Base-by-base conservation (phyloP, 2,329 filamentous ascomycete genomes). In the Neobulgaria alba region DNA sequence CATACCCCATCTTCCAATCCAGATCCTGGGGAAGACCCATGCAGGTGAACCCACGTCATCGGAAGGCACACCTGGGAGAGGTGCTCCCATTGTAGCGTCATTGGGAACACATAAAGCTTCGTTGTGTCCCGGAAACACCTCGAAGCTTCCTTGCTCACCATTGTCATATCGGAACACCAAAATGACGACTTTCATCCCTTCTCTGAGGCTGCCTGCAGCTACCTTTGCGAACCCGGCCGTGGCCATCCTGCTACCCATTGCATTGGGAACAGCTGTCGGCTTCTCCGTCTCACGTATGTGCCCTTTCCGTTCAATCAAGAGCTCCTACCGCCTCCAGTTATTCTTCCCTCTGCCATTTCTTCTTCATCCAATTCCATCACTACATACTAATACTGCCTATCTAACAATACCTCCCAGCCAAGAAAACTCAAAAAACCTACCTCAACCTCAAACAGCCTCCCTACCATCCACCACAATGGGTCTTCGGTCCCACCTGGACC, bases 171-270 rank as follows among this genome's bases (percentile, higher is more conserved):
- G 43, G 26, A 42, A 42, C 44, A 38, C 43, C 61, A 71, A 47
- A 33, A 93, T 92, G 85, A 89, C 84, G 9, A 79, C 84, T 47
- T 82, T 83, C 61, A 77, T 92, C 45, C 79, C 84, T n/a, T 79
- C 77, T 29, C 64, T 93, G 49, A 88, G 84, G 16, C 70, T 94
- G 14, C 86, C 87, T 2, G 66, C 72, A 34, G 68, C 74, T 50
- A 64, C 89, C 49, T 89, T 93, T 61, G 71, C 77, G 56, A 79
- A 75, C 58, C 77, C 85, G 3, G 79, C 84, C 5, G 71, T 75
- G 19, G 83, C 85, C 14, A 76, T 92, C 47, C 72, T 93, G 29
- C 69, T 94, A 1, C 88, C 87, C 29, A 68, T 94, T 36, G 72
- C 72, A 4, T 65, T 85, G 3, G 88, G 87, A 30, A 78, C 79